phyloP scores from a whole-genome alignment of 768 basidiomycete species.

The Pholiota microspora region DNA sequence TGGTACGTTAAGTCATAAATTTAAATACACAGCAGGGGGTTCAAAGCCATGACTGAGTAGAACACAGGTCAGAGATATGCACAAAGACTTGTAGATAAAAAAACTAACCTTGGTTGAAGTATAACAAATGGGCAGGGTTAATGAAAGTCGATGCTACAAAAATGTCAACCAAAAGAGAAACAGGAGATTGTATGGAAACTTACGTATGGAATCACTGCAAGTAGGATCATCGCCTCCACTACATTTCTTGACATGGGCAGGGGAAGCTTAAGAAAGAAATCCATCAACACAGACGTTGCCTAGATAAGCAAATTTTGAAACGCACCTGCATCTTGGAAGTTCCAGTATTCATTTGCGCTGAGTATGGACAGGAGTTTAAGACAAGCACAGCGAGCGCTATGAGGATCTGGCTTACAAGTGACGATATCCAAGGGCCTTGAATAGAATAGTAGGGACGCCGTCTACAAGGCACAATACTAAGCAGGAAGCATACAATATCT shows the following conservation, averaged over 20 bases:
- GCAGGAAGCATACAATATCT: background rate
- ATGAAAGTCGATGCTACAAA: conserved; percentile 44
- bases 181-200: conserved; percentile 9
- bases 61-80: background rate
- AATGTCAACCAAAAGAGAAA: background rate
- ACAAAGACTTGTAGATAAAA: background rate
- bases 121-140: conserved; percentile 42
- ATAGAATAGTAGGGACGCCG: conserved; percentile 51
- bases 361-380: background rate
- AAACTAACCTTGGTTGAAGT: conserved; percentile 43
- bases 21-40: conserved; percentile 18
- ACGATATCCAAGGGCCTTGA: conserved; percentile 41
- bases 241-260: conserved; percentile 39
- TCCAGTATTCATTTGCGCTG: conserved; percentile 40
- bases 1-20: background rate
- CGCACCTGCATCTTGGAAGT: conserved; percentile 38
- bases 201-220: conserved; percentile 49
- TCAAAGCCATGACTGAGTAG: conserved; percentile 14
- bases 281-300: background rate
- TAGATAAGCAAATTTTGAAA: background rate
- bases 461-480: conserved; percentile 27
- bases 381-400: background rate
- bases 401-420: conserved; percentile 36
- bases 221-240: conserved; percentile 42
- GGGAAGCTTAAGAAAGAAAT: conserved; percentile 21